Conservation (phyloP, 148 eudicot species). For the Pharnaceum exiguum region DNA sequence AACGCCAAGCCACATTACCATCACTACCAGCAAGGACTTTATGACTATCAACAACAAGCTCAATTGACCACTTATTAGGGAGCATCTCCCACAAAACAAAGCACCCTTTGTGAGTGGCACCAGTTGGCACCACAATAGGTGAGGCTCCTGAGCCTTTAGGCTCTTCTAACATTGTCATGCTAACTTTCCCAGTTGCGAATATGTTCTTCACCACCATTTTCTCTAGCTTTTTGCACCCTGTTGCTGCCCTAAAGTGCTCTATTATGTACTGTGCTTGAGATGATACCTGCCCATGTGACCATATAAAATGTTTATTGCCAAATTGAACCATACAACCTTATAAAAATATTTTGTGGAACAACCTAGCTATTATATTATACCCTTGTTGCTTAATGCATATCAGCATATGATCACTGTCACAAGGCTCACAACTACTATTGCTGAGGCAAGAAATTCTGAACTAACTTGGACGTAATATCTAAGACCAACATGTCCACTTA, state of each 20-base stretch:
- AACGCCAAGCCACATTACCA: constrained; percentile 93
- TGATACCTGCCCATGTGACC: constrained; percentile 41
- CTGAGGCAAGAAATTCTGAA: too few species aligned
- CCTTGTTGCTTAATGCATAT: too few species aligned
- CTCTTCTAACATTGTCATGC: constrained; percentile 77
- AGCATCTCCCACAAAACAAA: constrained; percentile 96
- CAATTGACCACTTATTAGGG: constrained; percentile 84
- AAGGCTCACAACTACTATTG: too few species aligned
- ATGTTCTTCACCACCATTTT: constrained; percentile 56
- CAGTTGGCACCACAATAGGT: constrained; percentile 14
- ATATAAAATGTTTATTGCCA: background rate
- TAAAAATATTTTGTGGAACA: too few species aligned
- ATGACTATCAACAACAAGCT: constrained; percentile 71
- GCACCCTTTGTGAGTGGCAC: constrained; percentile 62
- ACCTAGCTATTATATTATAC: too few species aligned
- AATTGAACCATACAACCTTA: too few species aligned
- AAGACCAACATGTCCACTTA: too few species aligned
- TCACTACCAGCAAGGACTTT: constrained; percentile 90
- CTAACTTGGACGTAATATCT: too few species aligned
- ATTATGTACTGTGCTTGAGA: constrained; percentile 85
- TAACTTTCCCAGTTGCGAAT: constrained; percentile 81
- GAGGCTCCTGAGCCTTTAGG: constrained; percentile 37
- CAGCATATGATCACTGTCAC: too few species aligned
- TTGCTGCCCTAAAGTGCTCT: constrained; percentile 90
- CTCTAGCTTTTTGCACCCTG: constrained; percentile 78